Evolutionary conservation across 164 flowering plant species (phyloP).

Genomic region (Chimonanthus praecox): DNA sequence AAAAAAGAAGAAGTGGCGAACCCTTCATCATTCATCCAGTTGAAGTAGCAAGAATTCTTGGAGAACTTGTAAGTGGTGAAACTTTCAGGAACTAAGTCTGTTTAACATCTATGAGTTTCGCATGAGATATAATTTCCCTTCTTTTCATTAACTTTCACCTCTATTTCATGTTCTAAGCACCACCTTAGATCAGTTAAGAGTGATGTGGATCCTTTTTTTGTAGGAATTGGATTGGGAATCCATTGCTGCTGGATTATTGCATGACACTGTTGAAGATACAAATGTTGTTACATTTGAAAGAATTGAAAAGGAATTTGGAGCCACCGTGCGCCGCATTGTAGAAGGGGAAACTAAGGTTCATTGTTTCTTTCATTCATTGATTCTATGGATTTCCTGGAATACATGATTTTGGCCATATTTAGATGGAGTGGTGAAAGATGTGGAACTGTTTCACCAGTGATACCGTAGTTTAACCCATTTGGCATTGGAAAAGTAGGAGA

Average conservation of each 20-base stretch:
- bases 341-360: slow-evolving; percentile 98
- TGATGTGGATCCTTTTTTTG: background rate
- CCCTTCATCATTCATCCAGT: slow-evolving; percentile 99
- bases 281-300: slow-evolving; percentile 87
- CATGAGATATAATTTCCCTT: background rate
- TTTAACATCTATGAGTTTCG: background rate
- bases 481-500: no score
- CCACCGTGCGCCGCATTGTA: slow-evolving; percentile 87
- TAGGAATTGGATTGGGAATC: slow-evolving; percentile 99
- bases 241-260: slow-evolving; percentile 91
- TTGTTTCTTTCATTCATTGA: background rate
- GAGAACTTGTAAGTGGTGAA: slow-evolving; percentile 75
- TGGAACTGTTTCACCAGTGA: no score
- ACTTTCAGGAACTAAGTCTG: background rate
- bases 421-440: no score
- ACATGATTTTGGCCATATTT: no score
- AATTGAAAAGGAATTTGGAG: slow-evolving; percentile 89
- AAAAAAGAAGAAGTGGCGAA: slow-evolving; percentile 97
- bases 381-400: background rate
- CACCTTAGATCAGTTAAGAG: no score
- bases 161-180: background rate
- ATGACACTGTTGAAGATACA: slow-evolving; percentile 99
- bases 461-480: no score
- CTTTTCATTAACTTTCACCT: background rate
- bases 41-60: slow-evolving; percentile 96